Base-by-base conservation (phyloP, 176 grass and related monocot species). In the Oryza longistaminata region DNA sequence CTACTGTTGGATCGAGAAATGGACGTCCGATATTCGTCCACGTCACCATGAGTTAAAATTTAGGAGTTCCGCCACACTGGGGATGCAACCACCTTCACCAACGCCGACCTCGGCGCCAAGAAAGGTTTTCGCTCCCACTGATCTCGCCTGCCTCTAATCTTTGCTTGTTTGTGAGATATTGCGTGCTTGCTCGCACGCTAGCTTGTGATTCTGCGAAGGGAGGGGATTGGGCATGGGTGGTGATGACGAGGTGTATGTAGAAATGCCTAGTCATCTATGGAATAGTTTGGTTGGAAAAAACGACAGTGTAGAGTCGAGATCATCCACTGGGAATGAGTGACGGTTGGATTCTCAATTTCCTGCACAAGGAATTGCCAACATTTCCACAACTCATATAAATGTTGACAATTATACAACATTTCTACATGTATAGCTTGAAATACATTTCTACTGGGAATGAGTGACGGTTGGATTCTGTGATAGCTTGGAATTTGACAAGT, bases 41-140 rank as follows among this genome's bases (percentile, higher is more conserved):
- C 27, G 27, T 27, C 27, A 27, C 27, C 27, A 27, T 27, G 27
- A 27, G 27, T 27, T 27, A 27, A 27, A 27, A 1, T 27, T 27
- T 27, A 27, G 88, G 95, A 93, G 12, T 97, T 97, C 79, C 81
- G 24, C 17, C 87, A 86, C 67, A 77, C 75, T 2, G 90, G 84
- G 44, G 81, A 90, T 9, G 85, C 88, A 17, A 26, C 85, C 53
- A 58, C 73, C 48, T 86, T 94, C 73, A 90, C 85, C 42, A 74
- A 40, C 75, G 80, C 91, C 35, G 87, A 97, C 73, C 91, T 97
- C 21, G 82, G 89, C 21, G 85, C 87, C 9, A 92, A 77, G 70
- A 72, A 70, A 87, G 92, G 94, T 97, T 82, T 97, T 82, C 17
- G 24, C 43, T 26, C 39, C n/a, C 39, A 31, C 29, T 29, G 29